Conservation (phyloP, 768 basidiomycete species). For the Suillus spraguei region DNA sequence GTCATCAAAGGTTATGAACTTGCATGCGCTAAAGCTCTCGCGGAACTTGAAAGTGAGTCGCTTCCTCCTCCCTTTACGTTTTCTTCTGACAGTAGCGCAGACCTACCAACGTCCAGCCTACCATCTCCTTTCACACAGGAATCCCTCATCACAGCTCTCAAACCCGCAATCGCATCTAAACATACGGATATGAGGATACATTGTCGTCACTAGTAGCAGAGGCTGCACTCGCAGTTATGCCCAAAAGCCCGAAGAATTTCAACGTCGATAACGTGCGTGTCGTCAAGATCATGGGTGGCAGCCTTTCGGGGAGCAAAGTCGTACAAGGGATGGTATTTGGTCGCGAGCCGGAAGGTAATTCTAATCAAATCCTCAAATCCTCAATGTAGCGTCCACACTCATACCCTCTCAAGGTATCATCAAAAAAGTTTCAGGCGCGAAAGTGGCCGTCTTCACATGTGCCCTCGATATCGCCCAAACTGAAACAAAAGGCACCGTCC, state of each 20-base stretch:
- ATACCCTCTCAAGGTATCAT: slow-evolving; percentile 55
- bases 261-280: slow-evolving; percentile 98
- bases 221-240: slow-evolving; percentile 92
- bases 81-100: slow-evolving; percentile 39
- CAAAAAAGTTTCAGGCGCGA: slow-evolving; percentile 82
- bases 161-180: slow-evolving; percentile 94
- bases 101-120: slow-evolving; percentile 67
- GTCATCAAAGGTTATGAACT: slow-evolving; percentile 95
- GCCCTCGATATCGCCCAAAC: slow-evolving; percentile 94
- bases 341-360: slow-evolving; percentile 87
- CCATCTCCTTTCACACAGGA: slow-evolving; percentile 72
- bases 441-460: slow-evolving; percentile 95
- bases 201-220: slow-evolving; percentile 87
- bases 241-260: slow-evolving; percentile 84
- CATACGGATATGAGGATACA: slow-evolving; percentile 93
- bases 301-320: slow-evolving; percentile 79
- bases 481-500: slow-evolving; percentile 97
- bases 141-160: slow-evolving; percentile 74
- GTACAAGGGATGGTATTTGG: slow-evolving; percentile 99
- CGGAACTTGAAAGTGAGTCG: slow-evolving; percentile 87
- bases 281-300: slow-evolving; percentile 98
- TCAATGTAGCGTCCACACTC: not conserved
- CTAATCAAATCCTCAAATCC: not conserved
- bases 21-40: slow-evolving; percentile 78
- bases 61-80: slow-evolving; percentile 16